Conservation (phyloP, 116 monocot genomes). For the Trichopus zeylanicus region DNA sequence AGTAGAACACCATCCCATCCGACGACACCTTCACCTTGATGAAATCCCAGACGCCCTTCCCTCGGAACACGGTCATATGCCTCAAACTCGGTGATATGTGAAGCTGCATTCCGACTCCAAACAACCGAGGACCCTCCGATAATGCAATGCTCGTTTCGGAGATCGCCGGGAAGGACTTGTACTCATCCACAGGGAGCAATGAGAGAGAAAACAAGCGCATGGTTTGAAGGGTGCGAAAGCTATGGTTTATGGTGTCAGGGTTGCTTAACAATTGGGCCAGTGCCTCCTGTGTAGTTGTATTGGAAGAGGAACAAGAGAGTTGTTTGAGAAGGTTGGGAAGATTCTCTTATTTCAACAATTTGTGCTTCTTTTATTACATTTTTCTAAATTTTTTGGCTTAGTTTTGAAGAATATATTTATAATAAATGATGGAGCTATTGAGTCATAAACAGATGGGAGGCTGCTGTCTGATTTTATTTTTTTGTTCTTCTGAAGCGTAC, state of each 20-base stretch:
- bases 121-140: background rate
- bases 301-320: constrained; percentile 1
- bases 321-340: too few relatives aligned
- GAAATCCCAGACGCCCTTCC: constrained; percentile 61
- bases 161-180: background rate
- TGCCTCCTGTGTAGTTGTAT: background rate
- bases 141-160: background rate
- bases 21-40: constrained; percentile 44
- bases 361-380: constrained; percentile 4
- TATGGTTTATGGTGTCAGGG: constrained; percentile 23
- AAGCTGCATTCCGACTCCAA: constrained; percentile 36
- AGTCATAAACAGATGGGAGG: constrained; percentile 28
- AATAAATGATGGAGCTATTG: background rate
- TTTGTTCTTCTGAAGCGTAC: background rate
- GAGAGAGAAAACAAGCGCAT: constrained; percentile 1
- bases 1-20: constrained; percentile 45
- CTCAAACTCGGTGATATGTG: constrained; percentile 50
- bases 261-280: constrained; percentile 45
- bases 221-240: background rate
- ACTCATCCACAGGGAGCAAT: background rate
- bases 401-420: constrained; percentile 25
- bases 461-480: constrained; percentile 30
- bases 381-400: constrained; percentile 20
- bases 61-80: constrained; percentile 46
- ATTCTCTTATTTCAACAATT: too few relatives aligned